Evolutionary conservation across 2,329 filamentous ascomycete species (phyloP).

Genomic region (Keithomyces neogunnii): DNA sequence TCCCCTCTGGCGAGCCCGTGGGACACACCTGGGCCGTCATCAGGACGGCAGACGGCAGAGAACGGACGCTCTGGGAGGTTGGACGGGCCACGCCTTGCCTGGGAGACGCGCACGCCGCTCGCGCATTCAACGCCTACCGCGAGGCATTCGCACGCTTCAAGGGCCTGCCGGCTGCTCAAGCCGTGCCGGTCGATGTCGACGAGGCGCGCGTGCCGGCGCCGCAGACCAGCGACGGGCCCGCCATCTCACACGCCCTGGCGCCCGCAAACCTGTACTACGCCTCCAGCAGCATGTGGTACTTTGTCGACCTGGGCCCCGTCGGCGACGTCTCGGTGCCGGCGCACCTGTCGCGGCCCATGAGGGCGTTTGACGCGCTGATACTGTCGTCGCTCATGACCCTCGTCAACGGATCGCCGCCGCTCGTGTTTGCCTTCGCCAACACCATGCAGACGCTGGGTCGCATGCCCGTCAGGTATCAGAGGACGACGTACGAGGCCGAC

Average conservation of each 20-base stretch:
- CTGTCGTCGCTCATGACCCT: slow-evolving; percentile 10
- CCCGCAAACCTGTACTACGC: slow-evolving; percentile 12
- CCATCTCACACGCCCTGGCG: slow-evolving; percentile 10
- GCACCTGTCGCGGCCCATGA: slow-evolving; percentile 9
- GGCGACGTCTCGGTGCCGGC: not conserved
- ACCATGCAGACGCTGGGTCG: slow-evolving; percentile 6
- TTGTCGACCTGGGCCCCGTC: slow-evolving; percentile 10
- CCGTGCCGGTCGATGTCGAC: not conserved
- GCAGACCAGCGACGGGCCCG: slow-evolving; percentile 5
- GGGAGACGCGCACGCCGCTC: slow-evolving; percentile 7
- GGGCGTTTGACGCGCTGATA: slow-evolving; percentile 11
- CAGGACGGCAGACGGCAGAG: slow-evolving; percentile 7
- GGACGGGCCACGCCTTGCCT: slow-evolving; percentile 8
- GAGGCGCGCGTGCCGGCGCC: slow-evolving; percentile 1
- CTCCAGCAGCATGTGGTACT: slow-evolving; percentile 12
- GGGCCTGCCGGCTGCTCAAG: not conserved
- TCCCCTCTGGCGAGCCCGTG: slow-evolving; percentile 7
- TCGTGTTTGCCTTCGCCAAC: slow-evolving; percentile 10
- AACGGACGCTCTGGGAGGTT: slow-evolving; percentile 10
- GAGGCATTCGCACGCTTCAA: slow-evolving; percentile 7
- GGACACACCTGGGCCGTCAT: slow-evolving; percentile 11
- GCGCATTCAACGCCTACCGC: slow-evolving; percentile 11
- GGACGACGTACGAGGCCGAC: slow-evolving; percentile 8
- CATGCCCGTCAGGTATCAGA: slow-evolving; percentile 9
- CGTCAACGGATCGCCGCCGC: slow-evolving; percentile 7